Conservation (phyloP, 176 grass and related monocot species). For the Dactylis glomerata region DNA sequence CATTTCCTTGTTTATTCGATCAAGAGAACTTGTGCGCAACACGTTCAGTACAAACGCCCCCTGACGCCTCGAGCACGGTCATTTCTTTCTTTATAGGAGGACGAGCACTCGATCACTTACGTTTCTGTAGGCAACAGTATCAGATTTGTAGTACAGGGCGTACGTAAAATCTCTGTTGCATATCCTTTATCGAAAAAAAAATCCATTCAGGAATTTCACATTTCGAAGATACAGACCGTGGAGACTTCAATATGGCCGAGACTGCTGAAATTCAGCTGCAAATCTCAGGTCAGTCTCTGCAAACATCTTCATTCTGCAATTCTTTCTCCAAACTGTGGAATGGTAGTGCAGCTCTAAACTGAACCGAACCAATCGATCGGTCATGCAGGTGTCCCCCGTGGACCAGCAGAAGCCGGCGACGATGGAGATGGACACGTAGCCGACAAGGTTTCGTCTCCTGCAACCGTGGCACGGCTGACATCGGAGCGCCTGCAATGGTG, state of each 20-base stretch:
- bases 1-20: neutral
- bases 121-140: neutral
- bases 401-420: neutral
- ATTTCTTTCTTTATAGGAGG: no score
- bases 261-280: conserved; percentile 43
- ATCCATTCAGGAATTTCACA: no score
- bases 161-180: neutral
- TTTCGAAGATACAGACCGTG: no score
- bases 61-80: neutral
- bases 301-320: neutral
- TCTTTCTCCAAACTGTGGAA: neutral
- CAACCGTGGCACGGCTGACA: neutral
- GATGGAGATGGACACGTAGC: neutral
- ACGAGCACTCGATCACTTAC: neutral
- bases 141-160: neutral
- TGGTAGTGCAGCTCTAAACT: neutral
- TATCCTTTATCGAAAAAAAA: no score
- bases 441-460: neutral
- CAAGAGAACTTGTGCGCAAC: neutral
- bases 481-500: conserved; percentile 25
- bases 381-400: conserved; percentile 11
- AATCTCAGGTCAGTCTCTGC: conserved; percentile 20
- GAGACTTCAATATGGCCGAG: conserved; percentile 12
- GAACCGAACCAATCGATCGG: neutral
- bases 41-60: neutral